Evolutionary conservation across 345 rosid genomes (phyloP).

Genomic region (Populus alba): DNA sequence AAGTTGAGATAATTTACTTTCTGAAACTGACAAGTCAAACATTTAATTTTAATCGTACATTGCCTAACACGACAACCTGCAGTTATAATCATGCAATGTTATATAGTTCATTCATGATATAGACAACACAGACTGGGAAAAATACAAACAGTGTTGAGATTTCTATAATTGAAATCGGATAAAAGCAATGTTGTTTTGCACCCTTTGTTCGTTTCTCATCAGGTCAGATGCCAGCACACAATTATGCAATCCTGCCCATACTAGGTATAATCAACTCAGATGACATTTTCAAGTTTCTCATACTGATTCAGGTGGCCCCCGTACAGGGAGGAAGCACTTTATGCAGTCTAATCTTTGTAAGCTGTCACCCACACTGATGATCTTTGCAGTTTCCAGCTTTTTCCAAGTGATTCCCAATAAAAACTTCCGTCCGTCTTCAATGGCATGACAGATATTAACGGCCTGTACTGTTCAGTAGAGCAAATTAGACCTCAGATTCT

Average conservation of each 20-base stretch:
- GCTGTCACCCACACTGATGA: not conserved
- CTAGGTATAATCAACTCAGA: not conserved
- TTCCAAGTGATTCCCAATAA: not conserved
- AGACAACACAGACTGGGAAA: not conserved
- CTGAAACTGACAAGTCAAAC: not conserved
- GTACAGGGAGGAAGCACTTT: not conserved
- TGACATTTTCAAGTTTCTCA: not conserved
- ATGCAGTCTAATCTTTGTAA: not conserved
- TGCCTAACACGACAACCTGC: not conserved
- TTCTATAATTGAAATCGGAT: not conserved
- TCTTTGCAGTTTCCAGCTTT: not conserved
- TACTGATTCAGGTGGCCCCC: not conserved
- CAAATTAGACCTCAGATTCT: not conserved
- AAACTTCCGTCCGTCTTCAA: not conserved
- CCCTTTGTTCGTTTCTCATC: not conserved
- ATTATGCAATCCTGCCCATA: not conserved
- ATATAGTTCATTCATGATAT: not conserved
- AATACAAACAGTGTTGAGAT: not conserved
- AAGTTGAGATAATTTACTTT: not conserved
- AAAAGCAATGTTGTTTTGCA: not conserved
- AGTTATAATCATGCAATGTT: not conserved
- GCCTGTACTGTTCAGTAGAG: not conserved
- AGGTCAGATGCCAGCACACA: not conserved
- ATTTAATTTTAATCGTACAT: not conserved
- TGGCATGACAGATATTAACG: not conserved